Evolutionary conservation across 2,329 filamentous ascomycete species (phyloP).

Genomic region (Aureobasidium pullulans): DNA sequence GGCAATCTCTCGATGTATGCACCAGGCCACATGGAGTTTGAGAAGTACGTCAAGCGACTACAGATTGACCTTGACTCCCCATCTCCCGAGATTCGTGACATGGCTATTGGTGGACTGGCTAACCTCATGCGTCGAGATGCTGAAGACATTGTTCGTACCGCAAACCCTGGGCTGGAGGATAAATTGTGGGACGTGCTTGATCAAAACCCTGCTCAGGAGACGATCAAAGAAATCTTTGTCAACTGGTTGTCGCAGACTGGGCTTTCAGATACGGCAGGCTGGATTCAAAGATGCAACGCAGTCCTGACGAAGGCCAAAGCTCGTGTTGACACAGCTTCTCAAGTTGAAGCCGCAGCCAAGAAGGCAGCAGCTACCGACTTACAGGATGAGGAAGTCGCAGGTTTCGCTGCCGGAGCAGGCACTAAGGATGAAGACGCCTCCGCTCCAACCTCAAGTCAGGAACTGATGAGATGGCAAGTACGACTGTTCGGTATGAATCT

Average conservation of each 20-base stretch:
- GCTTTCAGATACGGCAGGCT: slow-evolving; percentile 68
- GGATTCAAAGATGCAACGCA: slow-evolving; percentile 82
- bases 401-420: slow-evolving; percentile 73
- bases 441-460: slow-evolving; percentile 52
- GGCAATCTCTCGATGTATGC: slow-evolving; percentile 92
- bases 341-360: slow-evolving; percentile 38
- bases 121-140: slow-evolving; percentile 93
- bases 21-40: slow-evolving; percentile 76
- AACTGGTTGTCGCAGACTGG: slow-evolving; percentile 94
- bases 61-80: slow-evolving; percentile 70
- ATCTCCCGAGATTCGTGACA: slow-evolving; percentile 63
- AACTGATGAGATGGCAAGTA: slow-evolving; percentile 91
- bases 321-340: slow-evolving; percentile 42
- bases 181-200: slow-evolving; percentile 88
- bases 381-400: slow-evolving; percentile 92
- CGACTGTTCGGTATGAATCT: slow-evolving; percentile 89
- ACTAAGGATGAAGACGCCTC: slow-evolving; percentile 39
- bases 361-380: slow-evolving; percentile 57
- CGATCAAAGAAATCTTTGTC: slow-evolving; percentile 76
- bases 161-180: slow-evolving; percentile 74
- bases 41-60: slow-evolving; percentile 72
- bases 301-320: slow-evolving; percentile 81
- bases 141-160: slow-evolving; percentile 69
- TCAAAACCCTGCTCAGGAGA: slow-evolving; percentile 63
- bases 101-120: slow-evolving; percentile 80